Evolutionary conservation across 1,284 basidiomycete genomes (phyloP), one percentile per base, ranked within the genome.

Genomic region (Exsudoporus floridanus): DNA sequence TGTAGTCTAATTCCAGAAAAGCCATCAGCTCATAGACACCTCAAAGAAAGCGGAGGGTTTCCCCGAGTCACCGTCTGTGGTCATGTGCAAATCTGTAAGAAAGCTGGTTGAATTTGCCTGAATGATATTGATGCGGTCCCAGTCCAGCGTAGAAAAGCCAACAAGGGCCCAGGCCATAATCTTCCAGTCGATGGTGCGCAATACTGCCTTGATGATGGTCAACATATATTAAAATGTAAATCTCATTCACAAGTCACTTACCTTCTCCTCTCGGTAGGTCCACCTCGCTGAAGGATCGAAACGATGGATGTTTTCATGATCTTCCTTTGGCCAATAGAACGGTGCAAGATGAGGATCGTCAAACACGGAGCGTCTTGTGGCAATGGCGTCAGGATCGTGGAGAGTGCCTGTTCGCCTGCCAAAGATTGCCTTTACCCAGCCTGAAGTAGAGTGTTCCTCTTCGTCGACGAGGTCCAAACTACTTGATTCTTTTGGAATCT

Each of bases 91-190:
- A 65, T 90, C 86, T 0, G 71, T 64, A n/a, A 90, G 73, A 60
- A 91, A 78, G 60, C 80, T 82, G 59, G 86, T 81, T 2, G 84
- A 78, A 61, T 87, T 88, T 2, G 87, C 87, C 61, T 84, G 80
- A 16, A 67, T 70, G 49, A 86, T 63, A 60, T 85, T 86, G 48
- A 54, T 59, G 18, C 77, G 71, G 55, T 80, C 78, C 40, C 80
- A 60, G 50, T 78, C 69, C 34, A 74, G 59, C 0, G 72, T 73
- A 44, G 76, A 75, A 61, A 81, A 81, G 64, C 74, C 74, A 52
- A 77, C 60, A 41, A 67, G 67, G 0, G 78, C 74, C 73, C 76
- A 77, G 7, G 75, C 14, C 73, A 81, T 75, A 47, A 83, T 72
- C 45, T 71, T 74, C 64, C 70, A 74, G 65, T 83, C 80, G 8